Evolutionary conservation across 179 eudicot genomes (phyloP), one percentile per base, ranked within the genome.

Genomic region (Vitellaria paradoxa): DNA sequence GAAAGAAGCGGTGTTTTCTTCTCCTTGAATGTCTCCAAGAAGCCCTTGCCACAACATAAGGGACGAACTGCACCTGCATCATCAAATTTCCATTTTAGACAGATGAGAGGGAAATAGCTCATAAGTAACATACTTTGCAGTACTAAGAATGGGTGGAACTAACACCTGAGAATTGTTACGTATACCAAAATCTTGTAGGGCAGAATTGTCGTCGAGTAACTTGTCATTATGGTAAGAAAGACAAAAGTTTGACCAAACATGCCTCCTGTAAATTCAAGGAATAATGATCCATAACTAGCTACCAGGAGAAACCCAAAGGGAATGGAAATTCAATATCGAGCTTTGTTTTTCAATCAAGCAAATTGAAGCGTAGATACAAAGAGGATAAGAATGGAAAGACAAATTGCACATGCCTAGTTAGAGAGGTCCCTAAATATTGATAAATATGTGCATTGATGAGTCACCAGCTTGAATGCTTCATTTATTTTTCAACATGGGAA

Each of bases 211-310:
- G 63, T 89, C 77, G 40, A 91, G 91, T 50, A 95, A 86, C 88
- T 95, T 95, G 73, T 90, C 95, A 45, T 87, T 93, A 63, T 87
- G 93, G 85, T 83, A 61, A 70, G 87, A 74, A 78, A 95, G 93
- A 73, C 99, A 95, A 79, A 88, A 90, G 80, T 90, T 95, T 0
- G 86, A 85, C 99, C 97, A 95, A 14, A 95, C 95, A 85, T 95
- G 94, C 82, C 82, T 95, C 99, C 99, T 95, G 89, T 55, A 80
- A 73, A 64, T 24, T 30, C 50, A 52, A 63, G 70, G 9, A 50
- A 4, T 15, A 7, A 9, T 20, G 53, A 77, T 68, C 26, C 50
- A 67, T 20, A 76, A 26, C 23, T 17, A 9, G 63, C 64, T 26
- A 52, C 23, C 45, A 37, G 10, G 65, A 17, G 0, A 72, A 15